These are phyloP conservation scores for Coccomyxa sp. DNA, from an alignment of 139 green algal genomes.

Conservation along the genomic window DNA sequence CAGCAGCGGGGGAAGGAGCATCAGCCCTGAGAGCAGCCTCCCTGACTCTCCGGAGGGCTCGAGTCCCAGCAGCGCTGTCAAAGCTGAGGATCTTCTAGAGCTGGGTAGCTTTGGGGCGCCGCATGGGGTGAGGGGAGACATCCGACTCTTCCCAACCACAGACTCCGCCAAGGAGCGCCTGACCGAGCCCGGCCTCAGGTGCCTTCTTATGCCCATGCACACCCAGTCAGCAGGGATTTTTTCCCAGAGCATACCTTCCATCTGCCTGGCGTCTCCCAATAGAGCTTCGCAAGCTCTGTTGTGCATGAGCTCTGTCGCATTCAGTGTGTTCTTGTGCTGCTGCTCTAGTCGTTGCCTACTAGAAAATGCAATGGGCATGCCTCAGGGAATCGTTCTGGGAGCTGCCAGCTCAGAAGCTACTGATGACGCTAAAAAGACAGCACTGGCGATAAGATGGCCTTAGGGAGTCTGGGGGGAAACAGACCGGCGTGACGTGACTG, in stretches of 20 bases:
- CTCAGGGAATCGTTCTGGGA: no score
- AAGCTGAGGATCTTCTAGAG: conserved; percentile 33
- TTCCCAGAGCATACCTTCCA: neutral
- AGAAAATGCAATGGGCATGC: no score
- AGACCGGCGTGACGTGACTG: no score
- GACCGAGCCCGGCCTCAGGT: conserved; percentile 27
- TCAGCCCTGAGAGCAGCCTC: neutral
- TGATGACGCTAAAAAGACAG: no score
- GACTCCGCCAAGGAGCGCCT: conserved; percentile 48
- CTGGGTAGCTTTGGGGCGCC: conserved; percentile 33
- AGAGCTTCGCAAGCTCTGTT: no score
- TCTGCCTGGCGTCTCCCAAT: neutral
- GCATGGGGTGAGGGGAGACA: conserved; percentile 47
- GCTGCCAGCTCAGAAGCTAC: no score
- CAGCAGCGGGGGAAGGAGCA: neutral
- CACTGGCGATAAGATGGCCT: no score
- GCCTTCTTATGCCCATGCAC: neutral
- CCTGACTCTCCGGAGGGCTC: neutral
- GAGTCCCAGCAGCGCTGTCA: neutral
- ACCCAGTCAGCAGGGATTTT: neutral
- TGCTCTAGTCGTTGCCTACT: no score
- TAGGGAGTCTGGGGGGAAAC: no score
- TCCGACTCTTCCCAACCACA: conserved; percentile 46
- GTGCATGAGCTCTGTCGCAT: no score
- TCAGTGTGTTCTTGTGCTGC: no score